A percentile compares a stretch with the other conserved stretches of the same genome.
Conservation (phyloP, 805 yeast genomes). For the Yarrowia osloensis region DNA sequence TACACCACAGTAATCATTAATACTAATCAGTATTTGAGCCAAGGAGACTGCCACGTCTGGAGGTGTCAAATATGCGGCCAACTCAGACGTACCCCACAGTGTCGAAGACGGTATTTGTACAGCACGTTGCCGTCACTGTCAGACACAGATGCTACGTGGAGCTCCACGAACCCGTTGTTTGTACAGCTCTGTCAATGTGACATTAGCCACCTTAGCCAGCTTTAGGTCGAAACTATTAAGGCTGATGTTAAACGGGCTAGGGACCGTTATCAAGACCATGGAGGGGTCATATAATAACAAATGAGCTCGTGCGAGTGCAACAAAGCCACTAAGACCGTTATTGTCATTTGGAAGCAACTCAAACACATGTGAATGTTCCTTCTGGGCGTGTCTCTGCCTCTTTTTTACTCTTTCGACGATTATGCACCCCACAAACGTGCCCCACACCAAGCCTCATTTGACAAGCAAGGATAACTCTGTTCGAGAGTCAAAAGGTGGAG, state of each 20-base stretch:
- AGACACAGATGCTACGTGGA: not conserved
- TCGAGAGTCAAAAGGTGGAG: not conserved
- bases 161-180: not conserved
- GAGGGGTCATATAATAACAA: not conserved
- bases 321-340: not conserved
- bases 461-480: not conserved
- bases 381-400: not conserved
- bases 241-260: too few species aligned
- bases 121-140: not conserved
- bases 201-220: not conserved
- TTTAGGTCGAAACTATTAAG: not conserved
- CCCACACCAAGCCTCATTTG: not conserved
- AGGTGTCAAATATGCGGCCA: not conserved
- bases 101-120: not conserved
- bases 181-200: not conserved
- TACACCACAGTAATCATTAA: not conserved
- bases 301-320: not conserved
- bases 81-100: not conserved
- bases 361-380: not conserved
- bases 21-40: not conserved
- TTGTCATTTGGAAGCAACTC: not conserved
- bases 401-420: not conserved
- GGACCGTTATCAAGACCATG: not conserved
- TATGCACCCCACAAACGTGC: constrained; percentile 1
- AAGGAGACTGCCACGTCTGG: not conserved